Conservation (phyloP, 1,284 basidiomycete species). For the Stygiomarasmius scandens region DNA sequence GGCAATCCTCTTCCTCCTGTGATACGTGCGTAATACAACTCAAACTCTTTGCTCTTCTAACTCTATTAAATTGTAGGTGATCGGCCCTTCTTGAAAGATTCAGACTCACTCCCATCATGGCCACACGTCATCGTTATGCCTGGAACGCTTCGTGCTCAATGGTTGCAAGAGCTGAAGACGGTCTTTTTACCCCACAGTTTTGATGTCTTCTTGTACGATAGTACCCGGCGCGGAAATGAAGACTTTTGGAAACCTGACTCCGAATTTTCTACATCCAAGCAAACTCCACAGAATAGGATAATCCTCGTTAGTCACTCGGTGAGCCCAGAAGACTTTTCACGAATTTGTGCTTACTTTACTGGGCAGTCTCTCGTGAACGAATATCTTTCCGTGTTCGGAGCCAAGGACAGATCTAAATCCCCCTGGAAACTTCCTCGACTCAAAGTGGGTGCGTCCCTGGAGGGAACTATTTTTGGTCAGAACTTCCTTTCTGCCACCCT, state of each 20-base stretch:
- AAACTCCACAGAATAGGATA: conserved; percentile 20
- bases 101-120: background rate
- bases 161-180: conserved; percentile 24
- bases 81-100: background rate
- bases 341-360: background rate
- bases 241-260: conserved; percentile 27
- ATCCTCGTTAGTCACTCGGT: conserved; percentile 31
- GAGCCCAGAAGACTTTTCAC: conserved; percentile 5
- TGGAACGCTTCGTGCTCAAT: conserved; percentile 27
- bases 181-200: conserved; percentile 21
- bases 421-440: conserved; percentile 22
- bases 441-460: background rate
- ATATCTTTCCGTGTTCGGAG: conserved; percentile 10
- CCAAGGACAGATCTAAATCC: background rate
- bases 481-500: conserved; percentile 24
- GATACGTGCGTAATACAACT: conserved; percentile 20
- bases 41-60: background rate
- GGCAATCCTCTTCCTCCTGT: conserved; percentile 13
- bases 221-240: conserved; percentile 2
- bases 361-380: conserved; percentile 20
- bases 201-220: conserved; percentile 28
- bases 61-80: background rate
- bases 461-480: conserved; percentile 26
- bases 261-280: conserved; percentile 22
- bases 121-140: conserved; percentile 31